Base-by-base conservation (phyloP, 1,284 basidiomycete genomes). In the Puccinia novopanici region DNA sequence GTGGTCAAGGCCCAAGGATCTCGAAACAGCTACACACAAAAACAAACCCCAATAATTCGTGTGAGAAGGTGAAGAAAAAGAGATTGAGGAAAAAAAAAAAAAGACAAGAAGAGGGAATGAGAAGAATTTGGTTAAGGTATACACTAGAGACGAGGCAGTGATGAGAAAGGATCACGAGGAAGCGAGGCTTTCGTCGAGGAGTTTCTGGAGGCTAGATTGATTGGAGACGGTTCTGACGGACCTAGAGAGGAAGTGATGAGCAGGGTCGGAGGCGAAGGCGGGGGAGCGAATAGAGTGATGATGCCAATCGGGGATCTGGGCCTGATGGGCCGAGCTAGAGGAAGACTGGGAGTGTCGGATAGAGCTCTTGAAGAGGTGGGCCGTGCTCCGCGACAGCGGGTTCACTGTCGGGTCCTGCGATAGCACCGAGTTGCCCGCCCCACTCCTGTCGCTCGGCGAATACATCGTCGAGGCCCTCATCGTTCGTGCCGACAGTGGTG, bases 361-460 rank as follows among this genome's bases (percentile, higher is more conserved):
- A 10, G 70, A 74, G 12, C 61, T 42, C 30, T 76, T 76, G 75
- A 76, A 76, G 40, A 76, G 57, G 17, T 65, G 74, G 5, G 42
- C 45, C 0, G 75, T 76, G 30, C 48, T 67, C 15, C 63, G 24
- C 3, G 61, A 65, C 48, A 76, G 63, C 19, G 75, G 75, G 42
- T 76, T 76, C 24, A 67, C 42, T 17, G 63, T 52, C 5, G 75
- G 75, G 27, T 76, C 63, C 19, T 54, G 75, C 13, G 24, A 67
- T 34, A 76, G 24, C 15, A 65, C 37, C 61, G 42, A 37, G 34
- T 63, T 17, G 17, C 52, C 52, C 52, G 17, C 22, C 52, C 15
- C 19, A 48, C 17, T 48, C 10, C 45, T 1, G 6, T 54, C 52
- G 45, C 45, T 48, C 45, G 45, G 45, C 19, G 52, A 54, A 22